These are phyloP conservation scores for Thielaviopsis ethacetica DNA, from an alignment of 2,329 filamentous ascomycete species.

Conservation along the genomic window DNA sequence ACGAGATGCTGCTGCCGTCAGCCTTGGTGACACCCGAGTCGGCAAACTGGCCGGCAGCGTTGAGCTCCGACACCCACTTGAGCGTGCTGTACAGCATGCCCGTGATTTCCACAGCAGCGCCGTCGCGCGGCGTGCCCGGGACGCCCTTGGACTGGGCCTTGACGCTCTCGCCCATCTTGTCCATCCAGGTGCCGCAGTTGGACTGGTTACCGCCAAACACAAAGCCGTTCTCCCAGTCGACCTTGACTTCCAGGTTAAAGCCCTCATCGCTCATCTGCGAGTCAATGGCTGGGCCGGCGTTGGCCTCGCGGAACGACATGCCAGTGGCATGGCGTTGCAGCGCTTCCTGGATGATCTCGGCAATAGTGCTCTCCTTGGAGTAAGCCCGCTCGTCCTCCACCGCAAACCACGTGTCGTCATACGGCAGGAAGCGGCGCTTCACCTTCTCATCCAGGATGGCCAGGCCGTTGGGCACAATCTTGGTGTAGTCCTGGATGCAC, in stretches of 20 bases:
- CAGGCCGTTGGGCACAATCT: slow-evolving; percentile 62
- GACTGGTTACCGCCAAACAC: slow-evolving; percentile 86
- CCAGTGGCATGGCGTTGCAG: slow-evolving; percentile 82
- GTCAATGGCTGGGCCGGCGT: slow-evolving; percentile 77
- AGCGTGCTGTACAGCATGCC: slow-evolving; percentile 84
- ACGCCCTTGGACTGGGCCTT: slow-evolving; percentile 83
- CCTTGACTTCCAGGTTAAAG: slow-evolving; percentile 79
- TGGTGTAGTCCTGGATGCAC: slow-evolving; percentile 82
- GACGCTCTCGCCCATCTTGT: slow-evolving; percentile 99
- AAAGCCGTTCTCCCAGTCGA: slow-evolving; percentile 82
- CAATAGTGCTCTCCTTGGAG: slow-evolving; percentile 64
- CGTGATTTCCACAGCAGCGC: slow-evolving; percentile 86
- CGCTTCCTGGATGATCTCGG: slow-evolving; percentile 84
- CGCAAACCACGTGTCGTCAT: slow-evolving; percentile 89
- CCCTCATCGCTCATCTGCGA: slow-evolving; percentile 84
- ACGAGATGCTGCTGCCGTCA: slow-evolving; percentile 46
- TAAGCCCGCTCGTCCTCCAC: slow-evolving; percentile 71
- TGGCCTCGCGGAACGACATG: slow-evolving; percentile 85
- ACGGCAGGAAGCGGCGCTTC: slow-evolving; percentile 75
- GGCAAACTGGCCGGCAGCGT: slow-evolving; percentile 52
- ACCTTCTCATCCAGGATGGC: slow-evolving; percentile 61
- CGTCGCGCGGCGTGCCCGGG: slow-evolving; percentile 91
- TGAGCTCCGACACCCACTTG: slow-evolving; percentile 57
- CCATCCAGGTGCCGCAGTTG: slow-evolving; percentile 99
- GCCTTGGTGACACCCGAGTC: slow-evolving; percentile 55